Evolutionary conservation across 495 filamentous ascomycete genomes (phyloP), one percentile per base, ranked within the genome.

Genomic region (Alectoria sarmentosa): DNA sequence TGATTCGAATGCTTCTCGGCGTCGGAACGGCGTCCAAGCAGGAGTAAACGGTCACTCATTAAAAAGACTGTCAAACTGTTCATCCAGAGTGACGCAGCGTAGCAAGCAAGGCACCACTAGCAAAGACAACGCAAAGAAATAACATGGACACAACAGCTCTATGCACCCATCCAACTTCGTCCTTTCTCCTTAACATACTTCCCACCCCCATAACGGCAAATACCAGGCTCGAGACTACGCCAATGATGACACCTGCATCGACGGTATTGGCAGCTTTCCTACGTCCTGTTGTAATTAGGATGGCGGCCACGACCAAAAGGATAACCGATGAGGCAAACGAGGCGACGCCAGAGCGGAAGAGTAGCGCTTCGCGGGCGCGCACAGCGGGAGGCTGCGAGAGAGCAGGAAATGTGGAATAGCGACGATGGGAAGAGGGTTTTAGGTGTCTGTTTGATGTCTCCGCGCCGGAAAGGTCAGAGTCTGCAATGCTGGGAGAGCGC

Each of bases 161-260:
- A 30, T 80, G 75, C 19, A 76, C 17, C 70, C 76, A 76, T 39
- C 76, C 71, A 36, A 78, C 65, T 15, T 66, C 70, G n/a, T 76
- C 76, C 52, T 74, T 71, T 36, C 78, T 74, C 58, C 79, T 76
- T 26, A 82, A 34, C 72, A 82, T 76, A 65, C 78, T 74, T 9
- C 79, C 80, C 15, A 86, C 69, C 10, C 77, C 85, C 21, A 78
- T 74, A 42, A 80, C 78, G 14, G 82, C 84, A 69, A 83, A 80
- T 60, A 82, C 74, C 32, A 86, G 68, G 60, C 79, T 81, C 1
- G 78, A 71, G 28, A 82, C 74, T n/a, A 85, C 82, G 14, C 83
- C 85, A 26, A 84, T 71, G 11, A 84, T 76, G 37, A 84, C 83
- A 28, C 84, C 86, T 3, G 78, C 79, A 64, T 88, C 84, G 7